Evolutionary conservation across 148 eudicot genomes (phyloP), one percentile per base, ranked within the genome.

Genomic region (Amaranthus cruentus): DNA sequence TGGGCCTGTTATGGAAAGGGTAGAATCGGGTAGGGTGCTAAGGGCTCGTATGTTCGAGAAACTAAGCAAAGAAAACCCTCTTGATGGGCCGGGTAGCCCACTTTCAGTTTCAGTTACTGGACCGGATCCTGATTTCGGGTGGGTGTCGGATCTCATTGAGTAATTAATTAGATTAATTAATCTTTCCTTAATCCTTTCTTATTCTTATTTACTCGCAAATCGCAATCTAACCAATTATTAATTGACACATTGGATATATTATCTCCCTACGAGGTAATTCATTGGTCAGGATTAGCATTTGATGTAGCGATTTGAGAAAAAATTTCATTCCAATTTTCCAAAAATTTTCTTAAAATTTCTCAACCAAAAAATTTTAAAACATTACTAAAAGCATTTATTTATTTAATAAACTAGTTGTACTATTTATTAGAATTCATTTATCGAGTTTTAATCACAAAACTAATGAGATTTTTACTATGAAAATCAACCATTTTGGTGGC

Each of bases 11-110:
- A 82, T 89, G 92, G 90, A 88, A 71, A 73, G 95, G 78, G 97
- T 91, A 1, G 97, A 91, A 70, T 91, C 97, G 0, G 95, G 97
- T 0, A 79, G 89, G 68, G 88, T 58, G 14, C 57, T 91, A 9
- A 76, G 97, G 88, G 88, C 86, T 4, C 84, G 77, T 66, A 88
- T 91, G 92, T 86, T 89, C 6, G 92, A 85, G 87, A 91, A 80
- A 70, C 69, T 91, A 6, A 86, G 95, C 77, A 84, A 89, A 74
- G 95, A 91, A 80, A 91, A 91, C 52, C 87, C 91, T 0, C 69
- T 91, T 62, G 78, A 72, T 55, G 75, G 89, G 74, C 77, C 81
- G 43, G 83, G 81, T 61, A 67, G 70, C 73, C 78, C 57, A 49
- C 50, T 60, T 10, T 21, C 59, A n/a, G 18, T 38, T 12, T 52